Evolutionary conservation across 331 rosid genomes (phyloP).

Genomic region (Ulmus americana): DNA sequence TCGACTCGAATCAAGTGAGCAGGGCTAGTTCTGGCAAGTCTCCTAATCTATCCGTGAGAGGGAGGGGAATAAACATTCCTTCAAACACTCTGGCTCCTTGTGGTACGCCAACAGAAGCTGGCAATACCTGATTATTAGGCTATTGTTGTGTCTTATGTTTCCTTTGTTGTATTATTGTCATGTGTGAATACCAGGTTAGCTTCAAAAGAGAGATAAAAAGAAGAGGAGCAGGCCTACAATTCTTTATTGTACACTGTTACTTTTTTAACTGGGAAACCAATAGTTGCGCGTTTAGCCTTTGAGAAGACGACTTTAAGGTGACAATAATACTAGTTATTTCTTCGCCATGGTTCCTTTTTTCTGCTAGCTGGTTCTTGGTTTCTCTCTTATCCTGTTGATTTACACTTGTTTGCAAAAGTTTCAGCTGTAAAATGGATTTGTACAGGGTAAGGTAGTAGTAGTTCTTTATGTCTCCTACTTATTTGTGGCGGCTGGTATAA

Average conservation of each 20-base stretch:
- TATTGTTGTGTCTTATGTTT: conserved; percentile 25
- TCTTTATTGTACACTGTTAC: conserved; percentile 63
- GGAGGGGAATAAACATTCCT: conserved; percentile 74
- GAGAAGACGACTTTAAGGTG: conserved; percentile 33
- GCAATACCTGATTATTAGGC: conserved; percentile 48
- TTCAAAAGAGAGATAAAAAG: conserved; percentile 19
- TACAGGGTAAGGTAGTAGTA: not conserved
- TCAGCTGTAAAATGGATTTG: conserved; percentile 16
- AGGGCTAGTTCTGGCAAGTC: conserved; percentile 64
- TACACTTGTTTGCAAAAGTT: conserved; percentile 7
- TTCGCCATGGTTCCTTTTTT: conserved; percentile 21
- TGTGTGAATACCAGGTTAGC: conserved; percentile 72
- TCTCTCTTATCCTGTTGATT: not conserved
- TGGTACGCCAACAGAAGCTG: conserved; percentile 46
- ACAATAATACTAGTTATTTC: conserved; percentile 29
- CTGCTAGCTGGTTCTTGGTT: too few relatives aligned
- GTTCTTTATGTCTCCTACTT: too few relatives aligned
- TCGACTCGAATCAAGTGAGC: conserved; percentile 62
- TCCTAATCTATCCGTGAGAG: conserved; percentile 59
- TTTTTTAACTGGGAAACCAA: conserved; percentile 47
- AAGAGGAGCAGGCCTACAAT: conserved; percentile 48
- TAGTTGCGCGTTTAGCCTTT: conserved; percentile 56
- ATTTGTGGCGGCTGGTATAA: too few relatives aligned
- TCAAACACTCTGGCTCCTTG: conserved; percentile 65
- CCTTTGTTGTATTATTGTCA: conserved; percentile 44